These are phyloP conservation scores for Plasmodium coatneyi DNA, from an alignment of 169 alveolate species.

Conservation along the genomic window DNA sequence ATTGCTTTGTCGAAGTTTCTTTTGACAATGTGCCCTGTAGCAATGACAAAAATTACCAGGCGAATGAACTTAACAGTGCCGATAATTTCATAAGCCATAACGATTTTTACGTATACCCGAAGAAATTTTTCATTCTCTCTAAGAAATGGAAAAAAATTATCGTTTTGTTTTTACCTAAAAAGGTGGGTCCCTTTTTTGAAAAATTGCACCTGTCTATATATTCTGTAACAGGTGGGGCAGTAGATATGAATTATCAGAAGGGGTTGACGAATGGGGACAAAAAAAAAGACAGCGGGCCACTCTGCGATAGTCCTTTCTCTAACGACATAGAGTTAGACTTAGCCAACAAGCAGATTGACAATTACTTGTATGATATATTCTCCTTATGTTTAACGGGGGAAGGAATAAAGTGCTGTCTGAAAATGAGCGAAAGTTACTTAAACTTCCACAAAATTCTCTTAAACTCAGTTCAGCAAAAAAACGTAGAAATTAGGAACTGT, in stretches of 20 bases:
- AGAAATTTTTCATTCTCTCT: slow-evolving; percentile 28
- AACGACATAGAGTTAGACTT: slow-evolving; percentile 18
- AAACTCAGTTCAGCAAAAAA: slow-evolving; percentile 43
- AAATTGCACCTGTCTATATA: slow-evolving; percentile 21
- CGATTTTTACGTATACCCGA: slow-evolving; percentile 67
- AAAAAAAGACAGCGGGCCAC: not conserved
- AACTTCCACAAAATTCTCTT: slow-evolving; percentile 59
- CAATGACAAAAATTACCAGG: not conserved
- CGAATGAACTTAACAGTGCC: not conserved
- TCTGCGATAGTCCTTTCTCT: not conserved
- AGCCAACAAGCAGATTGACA: slow-evolving; percentile 23
- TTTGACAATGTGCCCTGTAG: slow-evolving; percentile 12
- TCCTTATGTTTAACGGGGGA: slow-evolving; percentile 39
- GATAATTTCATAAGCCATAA: slow-evolving; percentile 20
- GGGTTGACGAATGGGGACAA: not conserved
- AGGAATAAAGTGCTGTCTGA: slow-evolving; percentile 48
- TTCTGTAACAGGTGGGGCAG: slow-evolving; percentile 2
- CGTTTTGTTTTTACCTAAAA: slow-evolving; percentile 47
- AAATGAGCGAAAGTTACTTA: slow-evolving; percentile 24
- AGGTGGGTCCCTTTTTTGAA: slow-evolving; percentile 4
- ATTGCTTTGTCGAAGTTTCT: slow-evolving; percentile 60
- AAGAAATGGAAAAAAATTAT: slow-evolving; percentile 55
- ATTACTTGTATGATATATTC: slow-evolving; percentile 24
- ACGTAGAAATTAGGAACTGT: slow-evolving; percentile 22
- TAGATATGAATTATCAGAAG: not conserved